Percentiles rank a stretch among this genome's conserved stretches.
These are phyloP conservation scores for Euphorbia lathyris DNA, from an alignment of 345 rosid species.

Conservation along the genomic window DNA sequence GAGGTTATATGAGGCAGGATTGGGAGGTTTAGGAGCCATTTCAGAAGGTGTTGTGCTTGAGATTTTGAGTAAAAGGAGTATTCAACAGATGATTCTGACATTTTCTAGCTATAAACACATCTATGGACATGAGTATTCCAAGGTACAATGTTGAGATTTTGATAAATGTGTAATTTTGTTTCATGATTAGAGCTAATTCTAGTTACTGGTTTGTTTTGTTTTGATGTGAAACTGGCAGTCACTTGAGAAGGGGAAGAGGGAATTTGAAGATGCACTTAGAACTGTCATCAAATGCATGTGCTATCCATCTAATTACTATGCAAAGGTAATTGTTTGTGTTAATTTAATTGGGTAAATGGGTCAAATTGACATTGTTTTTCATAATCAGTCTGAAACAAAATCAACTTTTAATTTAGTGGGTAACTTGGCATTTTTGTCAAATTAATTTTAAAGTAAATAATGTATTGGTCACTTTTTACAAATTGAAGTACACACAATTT, in stretches of 20 bases:
- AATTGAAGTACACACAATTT: too few relatives aligned
- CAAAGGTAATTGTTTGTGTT: conserved; percentile 37
- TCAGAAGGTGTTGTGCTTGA: conserved; percentile 56
- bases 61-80: conserved; percentile 62
- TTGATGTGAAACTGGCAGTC: conserved; percentile 28
- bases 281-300: conserved; percentile 50
- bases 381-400: too few relatives aligned
- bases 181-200: not conserved
- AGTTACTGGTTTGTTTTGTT: not conserved
- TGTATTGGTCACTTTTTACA: too few relatives aligned
- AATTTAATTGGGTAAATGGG: not conserved
- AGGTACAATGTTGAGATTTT: conserved; percentile 26
- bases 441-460: too few relatives aligned
- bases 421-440: too few relatives aligned
- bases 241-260: conserved; percentile 33
- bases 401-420: too few relatives aligned
- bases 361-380: not conserved
- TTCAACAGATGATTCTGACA: conserved; percentile 55
- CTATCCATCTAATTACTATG: conserved; percentile 43
- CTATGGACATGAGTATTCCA: conserved; percentile 57
- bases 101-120: conserved; percentile 57
- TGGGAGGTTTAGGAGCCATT: conserved; percentile 42
- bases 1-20: conserved; percentile 53
- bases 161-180: not conserved
- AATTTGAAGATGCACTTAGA: conserved; percentile 44